Conservation (phyloP, 1,139 yeast genomes). For the Blastobotrys petasosporus region DNA sequence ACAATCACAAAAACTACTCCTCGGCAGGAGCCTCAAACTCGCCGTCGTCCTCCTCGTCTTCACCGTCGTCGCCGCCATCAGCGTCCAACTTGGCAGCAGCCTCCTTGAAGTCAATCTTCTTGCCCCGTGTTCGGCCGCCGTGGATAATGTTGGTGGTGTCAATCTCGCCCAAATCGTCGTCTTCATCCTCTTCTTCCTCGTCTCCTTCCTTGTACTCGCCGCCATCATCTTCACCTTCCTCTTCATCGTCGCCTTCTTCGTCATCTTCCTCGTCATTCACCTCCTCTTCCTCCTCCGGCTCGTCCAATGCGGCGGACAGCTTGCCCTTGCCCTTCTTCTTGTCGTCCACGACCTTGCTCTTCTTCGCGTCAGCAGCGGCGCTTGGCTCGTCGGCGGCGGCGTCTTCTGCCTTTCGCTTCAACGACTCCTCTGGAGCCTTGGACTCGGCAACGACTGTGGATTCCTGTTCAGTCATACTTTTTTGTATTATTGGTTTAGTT, state of each 20-base stretch:
- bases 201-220: conserved; percentile 23
- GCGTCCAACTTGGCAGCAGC: conserved; percentile 72
- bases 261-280: conserved; percentile 33
- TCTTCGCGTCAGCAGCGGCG: conserved; percentile 34
- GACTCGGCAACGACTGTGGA: conserved; percentile 21
- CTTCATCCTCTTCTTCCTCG: conserved; percentile 47
- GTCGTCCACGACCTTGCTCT: conserved; percentile 4
- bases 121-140: conserved; percentile 90
- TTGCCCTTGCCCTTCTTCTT: conserved; percentile 20
- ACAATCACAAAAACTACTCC: too few species aligned
- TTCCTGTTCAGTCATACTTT: conserved; percentile 18
- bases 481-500: too few species aligned
- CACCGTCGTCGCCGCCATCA: conserved; percentile 37
- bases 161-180: conserved; percentile 77
- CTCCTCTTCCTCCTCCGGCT: conserved; percentile 25
- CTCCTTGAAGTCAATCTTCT: conserved; percentile 76
- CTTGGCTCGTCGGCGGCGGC: conserved; percentile 23
- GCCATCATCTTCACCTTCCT: conserved; percentile 26
- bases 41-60: conserved; percentile 32
- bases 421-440: conserved; percentile 22
- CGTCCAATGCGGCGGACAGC: conserved; percentile 9
- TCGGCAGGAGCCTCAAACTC: conserved; percentile 32
- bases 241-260: conserved; percentile 39
- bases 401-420: conserved; percentile 22
- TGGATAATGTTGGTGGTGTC: conserved; percentile 78